These are phyloP conservation scores for Rehmannia glutinosa DNA, from an alignment of 257 asterid species.

Conservation along the genomic window DNA sequence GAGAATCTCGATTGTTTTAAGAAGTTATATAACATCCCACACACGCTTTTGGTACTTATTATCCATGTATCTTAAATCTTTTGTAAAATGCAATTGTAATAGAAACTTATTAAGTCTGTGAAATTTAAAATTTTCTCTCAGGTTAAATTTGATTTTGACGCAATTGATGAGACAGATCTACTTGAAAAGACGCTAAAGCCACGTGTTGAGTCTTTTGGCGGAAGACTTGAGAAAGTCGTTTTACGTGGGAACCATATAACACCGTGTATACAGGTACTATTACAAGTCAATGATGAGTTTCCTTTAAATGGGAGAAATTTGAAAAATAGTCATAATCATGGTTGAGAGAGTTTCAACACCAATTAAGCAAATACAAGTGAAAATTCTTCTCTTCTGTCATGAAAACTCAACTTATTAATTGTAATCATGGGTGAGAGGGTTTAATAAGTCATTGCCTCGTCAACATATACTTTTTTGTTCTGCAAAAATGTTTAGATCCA, in stretches of 20 bases:
- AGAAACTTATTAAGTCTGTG: background rate
- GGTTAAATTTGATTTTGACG: slow-evolving; percentile 80
- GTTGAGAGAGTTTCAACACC: background rate
- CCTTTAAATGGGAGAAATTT: background rate
- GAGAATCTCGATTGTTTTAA: slow-evolving; percentile 84
- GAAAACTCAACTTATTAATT: no score
- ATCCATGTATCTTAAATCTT: background rate
- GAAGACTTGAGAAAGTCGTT: slow-evolving; percentile 73
- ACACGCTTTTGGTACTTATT: slow-evolving; percentile 62
- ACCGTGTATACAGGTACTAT: slow-evolving; percentile 75
- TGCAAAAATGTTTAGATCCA: no score
- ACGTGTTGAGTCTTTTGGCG: slow-evolving; percentile 70
- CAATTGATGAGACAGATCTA: slow-evolving; percentile 88
- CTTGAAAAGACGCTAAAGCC: slow-evolving; percentile 76
- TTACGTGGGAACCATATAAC: slow-evolving; percentile 88
- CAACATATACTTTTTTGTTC: no score
- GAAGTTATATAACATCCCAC: slow-evolving; percentile 56
- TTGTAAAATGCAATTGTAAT: background rate
- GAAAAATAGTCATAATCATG: background rate
- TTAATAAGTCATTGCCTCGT: no score
- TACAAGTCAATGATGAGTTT: background rate
- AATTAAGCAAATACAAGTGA: background rate
- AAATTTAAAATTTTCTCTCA: slow-evolving; percentile 30
- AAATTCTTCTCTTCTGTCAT: background rate
- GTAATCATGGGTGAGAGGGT: no score